Evolutionary conservation across 2,329 filamentous ascomycete genomes (phyloP), one percentile per base, ranked within the genome.

Genomic region (Sarocladiaceae sp.): DNA sequence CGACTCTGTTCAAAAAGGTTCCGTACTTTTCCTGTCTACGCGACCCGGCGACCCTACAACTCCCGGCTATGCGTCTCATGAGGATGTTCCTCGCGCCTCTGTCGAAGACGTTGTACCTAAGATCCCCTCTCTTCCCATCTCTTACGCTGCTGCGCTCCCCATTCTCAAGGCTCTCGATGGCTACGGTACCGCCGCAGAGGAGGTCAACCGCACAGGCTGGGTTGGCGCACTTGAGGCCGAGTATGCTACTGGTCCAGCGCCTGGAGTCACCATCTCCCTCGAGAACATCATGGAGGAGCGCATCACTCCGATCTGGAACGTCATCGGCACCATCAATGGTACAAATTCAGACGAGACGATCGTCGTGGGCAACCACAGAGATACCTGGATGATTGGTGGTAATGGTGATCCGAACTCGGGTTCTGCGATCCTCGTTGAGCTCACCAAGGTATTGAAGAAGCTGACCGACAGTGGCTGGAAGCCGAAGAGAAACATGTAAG

Each of bases 331-430:
- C 25, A 88, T 95, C 63, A 92, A 92, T 57, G 90, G 90, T 7
- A 85, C 84, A 1, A 79, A 90, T 44, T 68, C 79, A 0, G 87
- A 92, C 54, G 88, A 93, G 60, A 88, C 90, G 0, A 74, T 94
- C 29, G 75, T 95, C 10, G 61, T 64, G 4, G 72, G 39, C 25
- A 44, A 44, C 17, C 39, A 44, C 23, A 23, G 39, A 44, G 39
- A 44, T 23, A 26, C 88, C 0, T 93, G 88, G 88, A 85, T 91
- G 64, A 81, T 86, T 42, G 89, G 90, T n/a, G 89, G 90, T 22
- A 88, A 88, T n/a, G 87, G 80, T 3, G 89, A 94, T 58, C 90
- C 90, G 0, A 92, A 92, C 68, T 88, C 86, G 55, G 90, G 90
- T 49, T 89, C 86, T 8, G 87, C 90, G 1, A 82, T 86, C 2